Evolutionary conservation across 805 yeast genomes (phyloP).

Genomic region (Ogataea kodamae): DNA sequence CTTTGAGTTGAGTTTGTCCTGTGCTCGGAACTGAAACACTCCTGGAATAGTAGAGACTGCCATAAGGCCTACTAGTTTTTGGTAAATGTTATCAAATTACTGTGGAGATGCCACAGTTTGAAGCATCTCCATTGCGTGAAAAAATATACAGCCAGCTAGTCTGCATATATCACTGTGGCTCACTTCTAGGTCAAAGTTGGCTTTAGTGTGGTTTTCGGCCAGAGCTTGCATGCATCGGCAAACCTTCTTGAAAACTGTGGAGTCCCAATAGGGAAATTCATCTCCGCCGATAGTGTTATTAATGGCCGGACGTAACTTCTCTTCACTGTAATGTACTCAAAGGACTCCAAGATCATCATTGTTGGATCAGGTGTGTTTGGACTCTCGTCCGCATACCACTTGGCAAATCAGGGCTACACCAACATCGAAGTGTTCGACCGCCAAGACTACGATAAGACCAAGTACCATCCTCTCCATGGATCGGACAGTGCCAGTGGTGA

Average conservation of each 20-base stretch:
- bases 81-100: too few species aligned
- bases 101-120: too few species aligned
- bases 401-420: constrained; percentile 19
- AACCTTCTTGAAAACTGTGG: too few species aligned
- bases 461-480: constrained; percentile 19
- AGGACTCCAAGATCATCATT: constrained; percentile 24
- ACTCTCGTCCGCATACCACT: constrained; percentile 37
- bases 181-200: too few species aligned
- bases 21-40: constrained; percentile 12
- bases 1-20: constrained; percentile 5
- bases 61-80: background rate
- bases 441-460: constrained; percentile 10
- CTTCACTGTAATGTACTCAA: constrained; percentile 2
- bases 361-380: constrained; percentile 54
- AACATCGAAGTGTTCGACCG: constrained; percentile 21
- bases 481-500: constrained; percentile 25
- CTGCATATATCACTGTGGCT: too few species aligned
- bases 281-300: too few species aligned
- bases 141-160: too few species aligned
- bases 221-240: too few species aligned
- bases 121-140: too few species aligned
- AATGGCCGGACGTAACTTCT: too few species aligned
- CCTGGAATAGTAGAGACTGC: constrained; percentile 16
- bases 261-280: background rate
- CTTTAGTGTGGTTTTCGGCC: too few species aligned